Base-by-base conservation (phyloP, 2,329 filamentous ascomycete species). In the Arachnomyces sp. region DNA sequence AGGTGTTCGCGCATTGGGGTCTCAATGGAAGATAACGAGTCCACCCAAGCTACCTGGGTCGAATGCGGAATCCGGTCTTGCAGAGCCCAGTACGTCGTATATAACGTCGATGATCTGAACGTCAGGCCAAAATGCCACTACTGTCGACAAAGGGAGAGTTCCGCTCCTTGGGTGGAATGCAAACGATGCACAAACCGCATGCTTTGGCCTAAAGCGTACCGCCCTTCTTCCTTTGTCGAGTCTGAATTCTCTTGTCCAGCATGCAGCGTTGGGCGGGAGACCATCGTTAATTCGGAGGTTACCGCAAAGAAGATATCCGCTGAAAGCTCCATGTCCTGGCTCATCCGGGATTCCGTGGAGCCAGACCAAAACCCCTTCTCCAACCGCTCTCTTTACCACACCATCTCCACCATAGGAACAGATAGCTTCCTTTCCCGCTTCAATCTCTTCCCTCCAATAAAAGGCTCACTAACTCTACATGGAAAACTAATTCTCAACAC, bases 21-120 rank as follows among this genome's bases (percentile, higher is more conserved):
- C 14, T 57, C 54, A 0, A 42, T 42, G 16, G 48, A 55, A 0
- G 57, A 66, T 40, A 50, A 47, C 29, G 51, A 58, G 31, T 38
- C 43, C 7, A 66, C 63, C 0, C 46, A 49, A 3, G 59, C 55
- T 0, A 56, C 58, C 12, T 74, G 71, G 71, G 67, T 71, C 1
- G 71, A 74, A 49, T 75, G 72, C 47, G 54, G 45, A 29, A 53
- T 60, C n/a, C 41, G 35, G 1, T 50, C 51, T 7, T 74, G 71
- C 50, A 61, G 69, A 8, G 67, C 62, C 1, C 70, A 73, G 49
- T 75, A 74, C 46, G 63, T 73, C 18, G 65, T 73, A 3, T 74
- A 74, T 49, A 61, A 67, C 31, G 49, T 59, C 2, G 52, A 60
- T 2, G 46, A 48, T 1, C 57, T 73, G n/a, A 60, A 56, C 0